Evolutionary conservation across 768 basidiomycete species (phyloP), one percentile per base, ranked within the genome.

Genomic region (Tulasnella sp.): DNA sequence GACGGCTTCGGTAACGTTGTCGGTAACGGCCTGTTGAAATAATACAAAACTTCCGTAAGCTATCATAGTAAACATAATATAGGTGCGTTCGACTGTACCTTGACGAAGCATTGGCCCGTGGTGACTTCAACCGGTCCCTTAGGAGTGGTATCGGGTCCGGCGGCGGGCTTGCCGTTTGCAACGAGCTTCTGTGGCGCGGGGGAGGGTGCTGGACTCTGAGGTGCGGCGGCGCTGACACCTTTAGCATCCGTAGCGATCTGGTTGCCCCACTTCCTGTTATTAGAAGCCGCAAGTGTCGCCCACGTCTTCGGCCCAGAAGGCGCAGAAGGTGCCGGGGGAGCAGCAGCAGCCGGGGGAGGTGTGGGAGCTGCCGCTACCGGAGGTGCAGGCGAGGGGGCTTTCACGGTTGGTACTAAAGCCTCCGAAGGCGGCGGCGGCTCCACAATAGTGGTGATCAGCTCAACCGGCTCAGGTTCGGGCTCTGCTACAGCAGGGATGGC

Each of bases 231-330:
- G 3, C 82, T 82, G n/a, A 81, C 78, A 29, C 86, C 88, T 60
- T 84, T 82, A 2, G 81, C 80, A 59, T 90, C 85, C 59, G 80
- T 80, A 1, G 87, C 88, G 34, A 91, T 84, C 15, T 84, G 80
- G 1, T 82, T 71, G 45, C 90, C 89, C 92, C 92, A 94, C 69
- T 86, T 88, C 67, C 83, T 84, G 15, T 78, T 71, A 67, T 87
- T 86, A 19, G 84, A 70, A 42, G 92, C 92, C 48, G 92, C 92
- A 46, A 96, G 81, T 59, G 85, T 87, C 0, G 93, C 93, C 93
- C 92, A 97, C 0, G 85, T 85, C 68, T 87, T 86, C 15, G 87
- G 89, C 12, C 65, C 72, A 10, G 79, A 71, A 10, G 79, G 71
- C 19, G 75, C 76, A 4, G 68, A 63, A 4, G 76, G 73, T 9